A percentile compares a stretch with the other conserved stretches of the same genome.
Conservation (phyloP, 352 stramenopile species). For the Phytophthora constricta region DNA sequence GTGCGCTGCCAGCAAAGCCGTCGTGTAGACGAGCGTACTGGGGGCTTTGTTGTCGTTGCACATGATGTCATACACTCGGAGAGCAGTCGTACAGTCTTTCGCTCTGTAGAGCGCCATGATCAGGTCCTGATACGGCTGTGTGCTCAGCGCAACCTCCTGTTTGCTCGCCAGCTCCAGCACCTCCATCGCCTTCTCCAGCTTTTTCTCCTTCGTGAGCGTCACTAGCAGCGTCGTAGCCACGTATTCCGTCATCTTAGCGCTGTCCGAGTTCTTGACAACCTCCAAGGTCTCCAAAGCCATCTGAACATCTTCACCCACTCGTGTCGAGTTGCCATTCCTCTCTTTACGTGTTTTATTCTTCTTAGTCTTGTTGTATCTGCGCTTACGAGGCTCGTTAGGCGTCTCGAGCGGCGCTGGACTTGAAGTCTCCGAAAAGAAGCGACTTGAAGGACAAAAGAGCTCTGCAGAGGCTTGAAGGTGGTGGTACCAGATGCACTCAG, state of each 20-base stretch:
- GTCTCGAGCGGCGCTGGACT: not conserved
- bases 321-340: not conserved
- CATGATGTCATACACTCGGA: constrained; percentile 75
- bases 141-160: constrained; percentile 52
- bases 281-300: constrained; percentile 52
- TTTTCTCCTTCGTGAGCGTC: constrained; percentile 42
- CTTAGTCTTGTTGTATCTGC: not conserved
- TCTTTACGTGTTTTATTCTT: not conserved
- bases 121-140: constrained; percentile 60
- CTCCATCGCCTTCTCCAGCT: constrained; percentile 47
- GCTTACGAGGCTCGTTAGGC: not conserved
- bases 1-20: constrained; percentile 20
- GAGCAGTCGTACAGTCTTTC: constrained; percentile 53
- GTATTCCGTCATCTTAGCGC: constrained; percentile 43
- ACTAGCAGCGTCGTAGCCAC: constrained; percentile 55
- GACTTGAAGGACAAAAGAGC: not conserved
- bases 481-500: too few species aligned
- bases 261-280: constrained; percentile 33
- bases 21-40: constrained; percentile 72
- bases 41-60: constrained; percentile 60
- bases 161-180: constrained; percentile 57
- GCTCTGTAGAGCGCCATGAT: constrained; percentile 68
- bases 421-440: not conserved
- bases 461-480: too few species aligned
- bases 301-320: not conserved